phyloP scores from a whole-genome alignment of 495 filamentous ascomycete species.

The Melanomma pulvis-pyrius region DNA sequence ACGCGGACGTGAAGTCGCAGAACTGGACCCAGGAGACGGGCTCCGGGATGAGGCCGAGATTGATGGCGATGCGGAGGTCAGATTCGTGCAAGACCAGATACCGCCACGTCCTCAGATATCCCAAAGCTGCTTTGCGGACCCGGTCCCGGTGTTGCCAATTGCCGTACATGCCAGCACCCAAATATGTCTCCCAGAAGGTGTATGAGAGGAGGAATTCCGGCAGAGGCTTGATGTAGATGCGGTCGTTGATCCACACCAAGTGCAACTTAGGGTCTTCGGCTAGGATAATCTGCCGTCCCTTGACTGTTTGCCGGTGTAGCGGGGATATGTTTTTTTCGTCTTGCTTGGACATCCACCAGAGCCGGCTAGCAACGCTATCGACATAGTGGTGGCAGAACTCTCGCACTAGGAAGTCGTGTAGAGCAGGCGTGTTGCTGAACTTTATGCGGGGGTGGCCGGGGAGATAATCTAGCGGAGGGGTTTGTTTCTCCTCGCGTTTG shows the following conservation, averaged over 20 bases:
- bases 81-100: conserved; percentile 30
- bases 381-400: too few relatives aligned
- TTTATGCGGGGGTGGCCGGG: too few relatives aligned
- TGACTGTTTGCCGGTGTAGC: conserved; percentile 28
- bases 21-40: conserved; percentile 22
- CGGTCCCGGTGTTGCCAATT: not conserved
- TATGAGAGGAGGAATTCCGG: conserved; percentile 30
- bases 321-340: conserved; percentile 20
- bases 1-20: conserved; percentile 19
- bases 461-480: too few relatives aligned
- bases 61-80: conserved; percentile 31
- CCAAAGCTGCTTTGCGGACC: conserved; percentile 15
- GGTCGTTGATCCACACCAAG: conserved; percentile 29
- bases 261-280: conserved; percentile 29
- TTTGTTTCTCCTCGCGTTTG: too few relatives aligned
- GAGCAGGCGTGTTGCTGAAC: too few relatives aligned
- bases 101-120: conserved; percentile 25
- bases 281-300: conserved; percentile 28
- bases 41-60: conserved; percentile 24
- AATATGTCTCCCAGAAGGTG: conserved; percentile 20
- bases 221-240: conserved; percentile 34
- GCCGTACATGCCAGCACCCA: not conserved
- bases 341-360: conserved; percentile 14
- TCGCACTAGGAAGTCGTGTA: too few relatives aligned
- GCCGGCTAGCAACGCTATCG: too few relatives aligned